phyloP scores from a whole-genome alignment of 805 yeast species.

The Candida gorgasii region DNA sequence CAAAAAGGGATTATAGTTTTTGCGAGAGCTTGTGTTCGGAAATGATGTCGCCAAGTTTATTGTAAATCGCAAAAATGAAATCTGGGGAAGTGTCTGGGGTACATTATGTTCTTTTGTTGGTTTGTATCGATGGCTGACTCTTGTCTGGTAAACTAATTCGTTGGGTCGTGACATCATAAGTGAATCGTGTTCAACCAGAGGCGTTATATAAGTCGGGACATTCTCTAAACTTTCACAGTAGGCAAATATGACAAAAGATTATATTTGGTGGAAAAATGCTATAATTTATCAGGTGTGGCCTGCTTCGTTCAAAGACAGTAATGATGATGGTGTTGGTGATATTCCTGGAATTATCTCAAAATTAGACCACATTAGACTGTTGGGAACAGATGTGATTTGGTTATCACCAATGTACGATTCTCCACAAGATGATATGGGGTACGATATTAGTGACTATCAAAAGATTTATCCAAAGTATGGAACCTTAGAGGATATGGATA shows the following conservation, averaged over 20 bases:
- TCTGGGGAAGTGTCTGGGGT: constrained; percentile 6
- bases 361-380: constrained; percentile 49
- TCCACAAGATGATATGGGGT: constrained; percentile 65
- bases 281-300: constrained; percentile 61
- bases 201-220: not conserved
- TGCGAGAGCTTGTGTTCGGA: constrained; percentile 5
- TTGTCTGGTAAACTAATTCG: not conserved
- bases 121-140: not conserved
- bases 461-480: constrained; percentile 54
- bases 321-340: constrained; percentile 62
- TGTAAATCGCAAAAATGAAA: constrained; percentile 9
- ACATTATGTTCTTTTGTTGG: too few species aligned
- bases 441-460: constrained; percentile 57
- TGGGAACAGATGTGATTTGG: constrained; percentile 58
- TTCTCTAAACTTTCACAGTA: not conserved
- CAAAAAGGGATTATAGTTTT: constrained; percentile 2
- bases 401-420: constrained; percentile 58
- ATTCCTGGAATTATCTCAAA: constrained; percentile 53
- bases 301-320: constrained; percentile 58
- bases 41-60: constrained; percentile 5
- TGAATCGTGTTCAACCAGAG: constrained; percentile 1
- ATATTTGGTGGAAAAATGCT: constrained; percentile 59
- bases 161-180: not conserved
- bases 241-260: constrained; percentile 12
- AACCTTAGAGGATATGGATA: constrained; percentile 52